Percentiles rank a stretch among this genome's conserved stretches.
phyloP scores from a whole-genome alignment of 768 basidiomycete species.

The Lactarius quietus region DNA sequence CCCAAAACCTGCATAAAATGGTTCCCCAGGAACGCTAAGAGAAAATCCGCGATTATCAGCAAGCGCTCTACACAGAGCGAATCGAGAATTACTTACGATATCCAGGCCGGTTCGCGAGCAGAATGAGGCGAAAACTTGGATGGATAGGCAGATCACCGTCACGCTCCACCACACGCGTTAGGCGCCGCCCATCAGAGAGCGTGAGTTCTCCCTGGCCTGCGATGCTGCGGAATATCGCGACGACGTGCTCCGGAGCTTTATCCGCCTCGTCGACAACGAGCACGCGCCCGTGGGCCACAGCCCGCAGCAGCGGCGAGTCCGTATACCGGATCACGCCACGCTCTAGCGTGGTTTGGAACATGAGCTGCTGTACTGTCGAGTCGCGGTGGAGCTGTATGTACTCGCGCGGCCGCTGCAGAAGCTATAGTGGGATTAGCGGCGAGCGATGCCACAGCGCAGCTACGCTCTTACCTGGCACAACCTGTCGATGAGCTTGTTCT shows the following conservation, averaged over 20 bases:
- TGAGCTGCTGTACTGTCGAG: constrained; percentile 65
- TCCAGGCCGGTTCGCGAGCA: constrained; percentile 65
- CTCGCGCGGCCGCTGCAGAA: constrained; percentile 58
- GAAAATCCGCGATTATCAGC: neutral
- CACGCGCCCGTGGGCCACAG: constrained; percentile 56
- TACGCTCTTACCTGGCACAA: constrained; percentile 49
- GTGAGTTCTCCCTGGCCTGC: constrained; percentile 63
- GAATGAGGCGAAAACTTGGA: constrained; percentile 57
- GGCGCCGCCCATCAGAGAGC: constrained; percentile 58
- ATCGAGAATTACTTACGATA: constrained; percentile 47
- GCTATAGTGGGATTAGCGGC: constrained; percentile 32
- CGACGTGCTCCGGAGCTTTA: constrained; percentile 71
- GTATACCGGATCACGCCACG: constrained; percentile 55
- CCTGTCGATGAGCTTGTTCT: constrained; percentile 68
- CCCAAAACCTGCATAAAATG: constrained; percentile 71
- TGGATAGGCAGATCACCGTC: constrained; percentile 58
- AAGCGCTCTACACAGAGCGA: neutral
- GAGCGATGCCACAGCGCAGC: neutral
- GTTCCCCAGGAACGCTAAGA: constrained; percentile 63
- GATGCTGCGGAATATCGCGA: constrained; percentile 66
- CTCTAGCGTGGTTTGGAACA: constrained; percentile 63
- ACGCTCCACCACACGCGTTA: constrained; percentile 44
- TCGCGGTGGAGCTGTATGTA: constrained; percentile 70
- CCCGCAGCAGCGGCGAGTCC: constrained; percentile 64
- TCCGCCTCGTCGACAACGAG: constrained; percentile 71